Conservation (phyloP, 495 filamentous ascomycete species). For the Talaromyces proteolyticus region DNA sequence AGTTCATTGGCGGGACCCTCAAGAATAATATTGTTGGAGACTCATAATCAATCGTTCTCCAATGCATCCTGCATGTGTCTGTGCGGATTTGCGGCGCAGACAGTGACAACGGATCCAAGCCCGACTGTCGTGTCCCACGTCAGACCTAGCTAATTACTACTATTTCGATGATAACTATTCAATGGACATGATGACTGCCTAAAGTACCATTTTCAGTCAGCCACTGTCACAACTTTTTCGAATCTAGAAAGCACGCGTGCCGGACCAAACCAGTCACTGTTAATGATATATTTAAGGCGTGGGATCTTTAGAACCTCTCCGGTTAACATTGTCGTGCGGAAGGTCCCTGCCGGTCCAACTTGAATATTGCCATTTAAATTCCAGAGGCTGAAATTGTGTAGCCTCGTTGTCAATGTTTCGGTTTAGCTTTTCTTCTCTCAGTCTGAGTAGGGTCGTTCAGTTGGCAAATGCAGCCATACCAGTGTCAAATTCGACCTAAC, state of each 20-base stretch:
- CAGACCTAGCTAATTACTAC: background rate
- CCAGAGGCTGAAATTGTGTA: too few relatives aligned
- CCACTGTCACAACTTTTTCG: background rate
- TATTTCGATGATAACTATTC: too few relatives aligned
- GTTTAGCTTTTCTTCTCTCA: background rate
- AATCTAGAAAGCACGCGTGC: background rate
- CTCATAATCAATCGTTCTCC: background rate
- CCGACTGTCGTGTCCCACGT: background rate
- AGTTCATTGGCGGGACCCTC: too few relatives aligned
- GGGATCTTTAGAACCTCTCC: too few relatives aligned
- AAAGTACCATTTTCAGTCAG: background rate
- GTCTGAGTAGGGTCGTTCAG: too few relatives aligned
- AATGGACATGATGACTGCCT: too few relatives aligned
- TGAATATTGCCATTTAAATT: too few relatives aligned
- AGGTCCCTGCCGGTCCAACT: too few relatives aligned
- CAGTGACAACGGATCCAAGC: background rate
- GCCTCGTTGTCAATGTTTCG: too few relatives aligned
- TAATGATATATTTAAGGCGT: background rate
- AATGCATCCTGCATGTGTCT: background rate
- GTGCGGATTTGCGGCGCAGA: constrained; percentile 7
- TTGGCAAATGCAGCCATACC: background rate
- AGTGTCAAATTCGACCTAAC: background rate
- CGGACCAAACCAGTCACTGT: background rate
- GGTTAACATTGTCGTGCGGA: too few relatives aligned
- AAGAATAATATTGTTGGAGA: too few relatives aligned